Evolutionary conservation across 768 basidiomycete species (phyloP), one percentile per base, ranked within the genome.

Genomic region (Dioszegia crocea): DNA sequence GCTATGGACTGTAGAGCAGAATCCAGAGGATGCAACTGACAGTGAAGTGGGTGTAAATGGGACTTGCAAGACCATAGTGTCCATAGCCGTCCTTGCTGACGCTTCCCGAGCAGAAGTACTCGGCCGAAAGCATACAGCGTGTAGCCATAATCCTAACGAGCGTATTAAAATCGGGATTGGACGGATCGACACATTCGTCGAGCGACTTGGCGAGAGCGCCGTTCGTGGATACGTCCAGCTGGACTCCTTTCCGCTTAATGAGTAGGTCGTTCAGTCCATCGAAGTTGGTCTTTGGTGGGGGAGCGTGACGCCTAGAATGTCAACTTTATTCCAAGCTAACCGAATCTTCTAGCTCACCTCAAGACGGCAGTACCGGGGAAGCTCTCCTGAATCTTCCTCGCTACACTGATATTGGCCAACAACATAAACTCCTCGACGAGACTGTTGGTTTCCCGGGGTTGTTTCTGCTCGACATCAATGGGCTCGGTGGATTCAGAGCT

Each of bases 361-460:
- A 98, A 79, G 0, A 99, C 93, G 2, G 93, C 90, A 1, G 94
- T 98, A 74, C 91, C 88, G 1, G 96, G 94, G 80, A 93, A 99
- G 0, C 87, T 86, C 68, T 94, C 89, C 70, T 94, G 88, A 16
- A 96, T 97, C 78, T 88, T 89, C 65, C 80, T 78, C 5, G 96
- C 94, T 0, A 97, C 96, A 64, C 87, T 89, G 66, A 94, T 88
- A 68, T 98, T 99, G 5, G 96, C 94, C 59, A 99, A 85, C 63
- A 99, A 80, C 96, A 99, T 99, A 78, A 99, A 97, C 76, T 98
- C 96, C 77, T 99, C 96, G 1, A 98, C 96, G 6, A 98, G 79
- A 63, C 89, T 91, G 73, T 98, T 98, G 9, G 96, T 99, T 78
- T 98, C 93, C 27, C 83, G 80, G 71, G 88, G 74, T 68, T 90